Evolutionary conservation across 179 eudicot genomes (phyloP), one percentile per base, ranked within the genome.

Genomic region (Beta lomatogona): DNA sequence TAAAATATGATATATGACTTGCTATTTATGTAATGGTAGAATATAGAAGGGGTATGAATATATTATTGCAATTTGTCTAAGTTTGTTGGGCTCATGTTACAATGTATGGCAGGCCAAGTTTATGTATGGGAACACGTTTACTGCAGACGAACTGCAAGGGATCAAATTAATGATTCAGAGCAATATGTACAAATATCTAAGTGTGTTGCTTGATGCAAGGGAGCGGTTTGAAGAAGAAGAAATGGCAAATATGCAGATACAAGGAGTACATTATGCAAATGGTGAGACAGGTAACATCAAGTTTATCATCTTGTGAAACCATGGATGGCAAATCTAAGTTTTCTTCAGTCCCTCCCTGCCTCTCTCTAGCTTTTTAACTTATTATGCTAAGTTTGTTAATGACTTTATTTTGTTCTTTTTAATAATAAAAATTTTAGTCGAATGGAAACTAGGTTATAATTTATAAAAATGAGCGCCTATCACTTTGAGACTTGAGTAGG

Each of bases 161-260:
- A 96, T 96, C 79, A 96, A 96, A 86, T 93, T 91, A 78, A 96
- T 96, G 99, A 92, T 96, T 54, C 99, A 96, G 79, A 96, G 99
- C 90, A 94, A 93, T 87, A 88, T 94, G 87, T 96, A 96, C 83
- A 94, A 83, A 82, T 96, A 96, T 87, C 90, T 96, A 28, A 94
- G 98, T 86, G 88, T 94, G 84, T 84, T 96, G 83, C 93, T 96
- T 64, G 99, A 96, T 88, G 99, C 94, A 70, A 88, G 98, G 60
- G 99, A 96, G 79, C 96, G 95, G 82, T 93, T 94, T 87, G 99
- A 96, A 83, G 98, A 93, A 83, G 99, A 96, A 82, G 93, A 89
- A 67, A 50, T 91, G 76, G 82, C 85, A 71, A 86, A 80, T 74
- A 79, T 84, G 84, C 83, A 76, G 78, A 78, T 72, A 44, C 69